These are phyloP conservation scores for Aschersonia sp. DNA, from an alignment of 2,329 filamentous ascomycete species.

Conservation along the genomic window DNA sequence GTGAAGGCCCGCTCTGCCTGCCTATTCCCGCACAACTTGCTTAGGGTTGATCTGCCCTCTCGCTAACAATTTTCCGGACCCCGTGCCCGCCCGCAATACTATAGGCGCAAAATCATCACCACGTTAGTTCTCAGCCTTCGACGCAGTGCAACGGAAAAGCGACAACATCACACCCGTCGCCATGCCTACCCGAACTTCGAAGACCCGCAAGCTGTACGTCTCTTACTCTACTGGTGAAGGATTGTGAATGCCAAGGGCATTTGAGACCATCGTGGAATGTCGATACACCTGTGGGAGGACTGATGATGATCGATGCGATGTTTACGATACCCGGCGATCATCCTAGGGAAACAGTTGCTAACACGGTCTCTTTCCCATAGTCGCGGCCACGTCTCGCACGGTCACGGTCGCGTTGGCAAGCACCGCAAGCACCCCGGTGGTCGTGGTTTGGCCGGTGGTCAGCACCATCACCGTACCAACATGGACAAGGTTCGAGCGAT, in stretches of 20 bases:
- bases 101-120: conserved; percentile 24
- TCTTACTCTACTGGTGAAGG: conserved; percentile 5
- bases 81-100: conserved; percentile 12
- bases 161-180: conserved; percentile 33
- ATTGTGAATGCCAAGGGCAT: too few relatives aligned
- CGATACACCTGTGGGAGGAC: too few relatives aligned
- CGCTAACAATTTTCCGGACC: conserved; percentile 20
- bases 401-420: conserved; percentile 97
- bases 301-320: background rate
- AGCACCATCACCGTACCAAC: conserved; percentile 61
- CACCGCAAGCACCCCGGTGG: conserved; percentile 83
- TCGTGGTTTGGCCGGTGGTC: conserved; percentile 90
- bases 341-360: background rate
- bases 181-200: conserved; percentile 62
- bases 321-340: background rate
- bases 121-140: conserved; percentile 16
- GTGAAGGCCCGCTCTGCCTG: background rate
- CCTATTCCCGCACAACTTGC: background rate
- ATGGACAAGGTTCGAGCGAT: conserved; percentile 61
- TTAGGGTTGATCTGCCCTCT: conserved; percentile 28
- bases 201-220: conserved; percentile 67
- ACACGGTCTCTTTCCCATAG: conserved; percentile 26
- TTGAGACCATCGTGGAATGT: too few relatives aligned
- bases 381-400: conserved; percentile 96
- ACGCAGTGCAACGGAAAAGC: conserved; percentile 24